phyloP scores from a whole-genome alignment of 176 grass and related monocot species.

The Chrysopogon serrulatus region DNA sequence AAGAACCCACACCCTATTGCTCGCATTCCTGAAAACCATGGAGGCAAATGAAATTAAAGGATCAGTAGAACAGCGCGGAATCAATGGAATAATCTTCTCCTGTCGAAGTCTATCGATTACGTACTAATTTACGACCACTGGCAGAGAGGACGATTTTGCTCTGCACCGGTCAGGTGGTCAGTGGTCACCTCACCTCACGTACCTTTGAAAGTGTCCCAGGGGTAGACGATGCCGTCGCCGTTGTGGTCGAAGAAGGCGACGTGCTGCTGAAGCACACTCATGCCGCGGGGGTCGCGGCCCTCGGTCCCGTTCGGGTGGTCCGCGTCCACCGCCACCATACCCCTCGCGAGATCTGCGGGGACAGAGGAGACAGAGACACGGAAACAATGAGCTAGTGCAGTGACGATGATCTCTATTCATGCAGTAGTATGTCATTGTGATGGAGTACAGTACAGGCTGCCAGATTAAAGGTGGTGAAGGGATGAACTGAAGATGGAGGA shows the following conservation, averaged over 20 bases:
- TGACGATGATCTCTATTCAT: too few species aligned
- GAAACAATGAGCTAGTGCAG: background rate
- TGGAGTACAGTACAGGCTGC: background rate
- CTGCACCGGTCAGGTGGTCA: background rate
- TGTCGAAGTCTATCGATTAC: background rate
- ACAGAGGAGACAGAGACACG: background rate
- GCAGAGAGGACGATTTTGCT: background rate
- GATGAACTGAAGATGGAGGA: background rate
- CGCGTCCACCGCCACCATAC: conserved; percentile 45
- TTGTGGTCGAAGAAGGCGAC: conserved; percentile 66
- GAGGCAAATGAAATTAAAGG: background rate
- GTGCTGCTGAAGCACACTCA: conserved; percentile 74
- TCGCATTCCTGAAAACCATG: conserved; percentile 31
- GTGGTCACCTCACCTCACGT: background rate
- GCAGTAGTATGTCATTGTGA: too few species aligned
- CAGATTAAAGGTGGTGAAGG: background rate
- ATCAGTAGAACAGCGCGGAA: background rate
- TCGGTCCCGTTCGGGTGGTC: conserved; percentile 43
- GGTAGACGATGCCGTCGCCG: conserved; percentile 57
- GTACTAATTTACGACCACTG: too few species aligned
- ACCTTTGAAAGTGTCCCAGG: conserved; percentile 44
- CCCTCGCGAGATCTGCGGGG: conserved; percentile 54
- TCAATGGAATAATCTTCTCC: background rate
- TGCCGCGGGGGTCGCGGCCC: conserved; percentile 32
- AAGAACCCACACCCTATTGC: conserved; percentile 34